Base-by-base conservation (phyloP, 768 basidiomycete genomes). In the Hypsizygus marmoreus region DNA sequence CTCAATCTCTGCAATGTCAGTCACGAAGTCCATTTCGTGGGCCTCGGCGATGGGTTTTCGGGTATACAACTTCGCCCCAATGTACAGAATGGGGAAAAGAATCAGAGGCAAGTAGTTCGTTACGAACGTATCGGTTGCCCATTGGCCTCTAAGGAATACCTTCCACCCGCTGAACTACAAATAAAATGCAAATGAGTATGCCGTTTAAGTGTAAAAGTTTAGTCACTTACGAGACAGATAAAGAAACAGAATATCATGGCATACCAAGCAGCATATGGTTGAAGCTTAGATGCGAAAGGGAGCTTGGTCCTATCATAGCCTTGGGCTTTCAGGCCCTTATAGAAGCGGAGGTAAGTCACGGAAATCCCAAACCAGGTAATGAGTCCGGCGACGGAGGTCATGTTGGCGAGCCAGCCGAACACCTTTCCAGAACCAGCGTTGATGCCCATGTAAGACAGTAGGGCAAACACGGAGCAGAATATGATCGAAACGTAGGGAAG, bases 21-120 rank as follows among this genome's bases (percentile, higher is more conserved):
- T 74, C 32, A 83, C 68, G 60, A 95, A 94, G 68, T 97, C 95
- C 89, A 97, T 94, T 26, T 95, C 82, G 16, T 74, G 59, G 0
- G 82, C 52, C 25, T 67, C 60, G 33, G 83, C 69, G 20, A 71
- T 53, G 14, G 71, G 70, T 32, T 69, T 67, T 57, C 73, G 77
- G 45, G 72, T 79, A 61, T 72, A 75, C 30, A 86, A 49, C 57
- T 79, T 80, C 49, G 83, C 78, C 13, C 66, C 74, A 28, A 74
- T 6, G 65, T 88, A 95, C 28, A 95, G 60, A 39, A 93, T 41
- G 14, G 91, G 90, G 81, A 93, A 91, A 24, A 84, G 42, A n/a
- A 60, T 52, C 4, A 82, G 62, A 16, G 86, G 88, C 33, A 93
- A 61, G 64, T 95, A 97, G 63, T 81, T 91, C 17, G 91, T 92